Evolutionary conservation across 1,139 yeast genomes (phyloP).

Genomic region (Lodderomyces theae): DNA sequence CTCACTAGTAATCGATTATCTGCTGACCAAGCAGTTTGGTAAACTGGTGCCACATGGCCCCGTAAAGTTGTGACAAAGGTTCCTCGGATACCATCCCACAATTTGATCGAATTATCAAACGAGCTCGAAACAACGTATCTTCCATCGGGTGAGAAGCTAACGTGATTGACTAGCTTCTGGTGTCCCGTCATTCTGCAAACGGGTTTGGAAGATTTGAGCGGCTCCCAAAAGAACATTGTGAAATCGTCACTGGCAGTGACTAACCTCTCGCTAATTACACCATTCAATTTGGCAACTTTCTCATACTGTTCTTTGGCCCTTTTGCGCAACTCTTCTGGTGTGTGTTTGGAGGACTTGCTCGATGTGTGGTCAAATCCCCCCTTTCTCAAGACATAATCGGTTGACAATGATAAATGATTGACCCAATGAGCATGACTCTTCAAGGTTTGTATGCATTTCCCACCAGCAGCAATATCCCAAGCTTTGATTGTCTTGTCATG

Average conservation of each 20-base stretch:
- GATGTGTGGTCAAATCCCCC: slow-evolving; percentile 44
- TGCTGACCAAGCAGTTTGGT: slow-evolving; percentile 98
- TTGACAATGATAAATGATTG: slow-evolving; percentile 85
- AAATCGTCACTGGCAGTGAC: slow-evolving; percentile 97
- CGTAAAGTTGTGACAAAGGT: slow-evolving; percentile 85
- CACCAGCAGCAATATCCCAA: slow-evolving; percentile 79
- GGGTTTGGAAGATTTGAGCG: slow-evolving; percentile 75
- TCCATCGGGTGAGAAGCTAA: slow-evolving; percentile 94
- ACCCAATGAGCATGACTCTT: slow-evolving; percentile 98
- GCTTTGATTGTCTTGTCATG: slow-evolving; percentile 93
- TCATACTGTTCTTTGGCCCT: slow-evolving; percentile 57
- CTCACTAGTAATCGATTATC: slow-evolving; percentile 89
- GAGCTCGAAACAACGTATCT: slow-evolving; percentile 88
- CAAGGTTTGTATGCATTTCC: slow-evolving; percentile 74
- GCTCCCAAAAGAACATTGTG: slow-evolving; percentile 98
- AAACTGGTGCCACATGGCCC: slow-evolving; percentile 97
- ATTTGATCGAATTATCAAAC: slow-evolving; percentile 88
- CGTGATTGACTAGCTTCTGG: slow-evolving; percentile 94
- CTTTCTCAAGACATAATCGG: slow-evolving; percentile 81
- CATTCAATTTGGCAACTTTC: slow-evolving; percentile 72
- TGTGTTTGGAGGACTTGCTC: slow-evolving; percentile 19
- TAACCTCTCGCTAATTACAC: slow-evolving; percentile 69
- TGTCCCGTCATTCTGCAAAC: slow-evolving; percentile 95
- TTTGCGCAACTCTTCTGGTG: slow-evolving; percentile 31
- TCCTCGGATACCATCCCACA: slow-evolving; percentile 96